Conservation (phyloP, 768 basidiomycete species). For the Termitomyces sp. region DNA sequence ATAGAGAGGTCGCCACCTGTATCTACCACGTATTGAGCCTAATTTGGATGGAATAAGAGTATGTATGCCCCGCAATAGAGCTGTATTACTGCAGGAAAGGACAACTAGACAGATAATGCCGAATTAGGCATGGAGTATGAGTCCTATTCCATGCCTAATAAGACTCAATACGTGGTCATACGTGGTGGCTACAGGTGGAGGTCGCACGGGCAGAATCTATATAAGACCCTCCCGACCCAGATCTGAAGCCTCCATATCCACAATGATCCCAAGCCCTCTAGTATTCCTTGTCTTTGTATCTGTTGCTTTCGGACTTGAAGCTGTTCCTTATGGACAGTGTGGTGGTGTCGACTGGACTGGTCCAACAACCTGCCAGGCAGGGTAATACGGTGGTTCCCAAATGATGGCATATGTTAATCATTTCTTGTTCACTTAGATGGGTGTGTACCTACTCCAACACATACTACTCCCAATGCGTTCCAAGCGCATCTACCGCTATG, state of each 20-base stretch:
- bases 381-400: constrained; percentile 14
- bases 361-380: constrained; percentile 23
- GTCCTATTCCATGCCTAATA: too few species aligned
- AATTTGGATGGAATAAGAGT: too few species aligned
- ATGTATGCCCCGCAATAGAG: too few species aligned
- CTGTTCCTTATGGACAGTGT: constrained; percentile 23
- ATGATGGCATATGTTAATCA: neutral
- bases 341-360: constrained; percentile 31
- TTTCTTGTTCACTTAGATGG: constrained; percentile 19
- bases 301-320: constrained; percentile 12
- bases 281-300: constrained; percentile 4
- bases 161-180: too few species aligned
- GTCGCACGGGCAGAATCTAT: neutral
- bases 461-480: constrained; percentile 35
- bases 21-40: too few species aligned
- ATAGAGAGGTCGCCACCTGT: neutral
- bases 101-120: too few species aligned
- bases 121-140: too few species aligned
- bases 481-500: constrained; percentile 5
- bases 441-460: constrained; percentile 26
- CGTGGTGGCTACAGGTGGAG: neutral
- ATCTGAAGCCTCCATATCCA: neutral
- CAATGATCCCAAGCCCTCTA: constrained; percentile 7
- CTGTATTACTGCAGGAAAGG: too few species aligned
- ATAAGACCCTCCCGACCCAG: neutral